Evolutionary conservation across 495 filamentous ascomycete species (phyloP).

Genomic region (Trichocladium antarcticum): DNA sequence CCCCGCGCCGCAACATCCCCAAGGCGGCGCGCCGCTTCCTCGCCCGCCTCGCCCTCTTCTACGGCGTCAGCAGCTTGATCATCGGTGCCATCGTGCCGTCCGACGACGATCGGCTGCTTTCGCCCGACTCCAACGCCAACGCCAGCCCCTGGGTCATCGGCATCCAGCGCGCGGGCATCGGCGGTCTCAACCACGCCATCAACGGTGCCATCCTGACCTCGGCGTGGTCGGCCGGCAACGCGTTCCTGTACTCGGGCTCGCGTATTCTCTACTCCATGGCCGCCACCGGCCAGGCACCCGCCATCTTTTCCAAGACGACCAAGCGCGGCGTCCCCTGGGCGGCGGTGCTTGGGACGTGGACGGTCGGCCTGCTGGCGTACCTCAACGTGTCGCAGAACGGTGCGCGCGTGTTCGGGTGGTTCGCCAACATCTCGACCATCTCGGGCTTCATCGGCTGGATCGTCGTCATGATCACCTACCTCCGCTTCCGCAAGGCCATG

Average conservation of each 20-base stretch:
- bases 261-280: constrained; percentile 66
- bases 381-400: constrained; percentile 47
- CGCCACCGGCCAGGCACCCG: constrained; percentile 50
- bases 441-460: constrained; percentile 42
- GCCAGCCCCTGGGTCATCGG: constrained; percentile 49
- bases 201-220: constrained; percentile 41
- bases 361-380: constrained; percentile 51
- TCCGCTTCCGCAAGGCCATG: constrained; percentile 39
- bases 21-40: constrained; percentile 61
- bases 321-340: constrained; percentile 50
- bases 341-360: constrained; percentile 45
- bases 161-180: constrained; percentile 36
- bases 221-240: constrained; percentile 53
- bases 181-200: constrained; percentile 37
- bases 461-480: constrained; percentile 37
- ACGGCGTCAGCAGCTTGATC: constrained; percentile 58
- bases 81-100: constrained; percentile 57
- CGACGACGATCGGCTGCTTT: constrained; percentile 43
- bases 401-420: constrained; percentile 51
- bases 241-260: constrained; percentile 71
- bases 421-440: constrained; percentile 40
- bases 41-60: constrained; percentile 60
- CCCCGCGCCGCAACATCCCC: constrained; percentile 63
- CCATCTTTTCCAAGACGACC: constrained; percentile 42
- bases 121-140: constrained; percentile 46